These are phyloP conservation scores for Crepidotus variabilis DNA, from an alignment of 768 basidiomycete genomes.

Conservation along the genomic window DNA sequence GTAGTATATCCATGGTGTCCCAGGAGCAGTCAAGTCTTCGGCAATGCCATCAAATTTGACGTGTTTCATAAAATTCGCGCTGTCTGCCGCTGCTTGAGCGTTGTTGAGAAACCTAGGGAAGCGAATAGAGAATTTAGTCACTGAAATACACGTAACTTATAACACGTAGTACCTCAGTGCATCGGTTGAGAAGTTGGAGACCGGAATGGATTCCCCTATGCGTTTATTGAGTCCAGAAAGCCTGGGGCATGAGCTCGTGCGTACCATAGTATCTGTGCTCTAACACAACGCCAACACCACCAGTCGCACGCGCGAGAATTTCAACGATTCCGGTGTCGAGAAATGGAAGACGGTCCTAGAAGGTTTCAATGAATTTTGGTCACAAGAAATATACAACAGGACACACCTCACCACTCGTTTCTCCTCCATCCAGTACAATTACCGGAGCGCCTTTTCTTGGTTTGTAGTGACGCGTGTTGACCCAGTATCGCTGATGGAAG, in stretches of 20 bases:
- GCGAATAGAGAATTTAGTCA: too few species aligned
- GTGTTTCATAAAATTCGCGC: constrained; percentile 84
- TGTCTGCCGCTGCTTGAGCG: constrained; percentile 85
- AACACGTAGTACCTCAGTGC: constrained; percentile 52
- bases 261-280: constrained; percentile 90
- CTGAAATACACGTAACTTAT: too few species aligned
- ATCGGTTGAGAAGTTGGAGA: constrained; percentile 76
- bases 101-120: constrained; percentile 78
- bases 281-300: constrained; percentile 87
- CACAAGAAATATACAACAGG: not conserved
- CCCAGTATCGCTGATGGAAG: constrained; percentile 91
- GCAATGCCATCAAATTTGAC: constrained; percentile 71
- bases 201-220: constrained; percentile 71
- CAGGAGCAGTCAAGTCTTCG: constrained; percentile 67
- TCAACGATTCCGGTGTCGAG: constrained; percentile 82
- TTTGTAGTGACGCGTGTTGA: constrained; percentile 78
- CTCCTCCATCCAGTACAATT: constrained; percentile 89
- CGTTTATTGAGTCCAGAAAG: not conserved
- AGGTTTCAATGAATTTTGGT: not conserved
- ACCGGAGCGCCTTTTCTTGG: constrained; percentile 74
- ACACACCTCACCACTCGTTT: constrained; percentile 78
- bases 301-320: constrained; percentile 78
- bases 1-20: constrained; percentile 89
- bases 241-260: not conserved
- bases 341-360: constrained; percentile 48